A percentile compares a stretch with the other conserved stretches of the same genome.
Evolutionary conservation across 768 basidiomycete species (phyloP).

Genomic region (Leccinellum albellum): DNA sequence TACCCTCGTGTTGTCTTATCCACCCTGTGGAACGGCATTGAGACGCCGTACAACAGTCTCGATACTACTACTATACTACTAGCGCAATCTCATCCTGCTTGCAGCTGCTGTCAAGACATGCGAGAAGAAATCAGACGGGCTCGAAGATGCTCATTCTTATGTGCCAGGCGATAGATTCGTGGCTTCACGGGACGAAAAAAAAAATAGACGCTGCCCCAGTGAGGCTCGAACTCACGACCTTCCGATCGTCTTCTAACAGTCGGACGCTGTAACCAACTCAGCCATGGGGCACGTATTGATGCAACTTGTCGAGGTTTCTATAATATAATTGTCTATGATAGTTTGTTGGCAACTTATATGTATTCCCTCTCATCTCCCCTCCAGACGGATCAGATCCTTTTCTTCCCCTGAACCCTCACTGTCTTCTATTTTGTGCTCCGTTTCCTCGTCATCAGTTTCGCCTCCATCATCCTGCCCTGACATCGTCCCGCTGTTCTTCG

Average conservation of each 20-base stretch:
- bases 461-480: neutral
- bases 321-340: neutral
- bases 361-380: too few relatives aligned
- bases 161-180: neutral
- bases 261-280: conserved; percentile 51
- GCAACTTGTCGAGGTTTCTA: neutral
- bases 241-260: conserved; percentile 43
- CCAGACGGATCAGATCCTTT: too few relatives aligned
- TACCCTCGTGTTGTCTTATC: conserved; percentile 8
- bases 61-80: conserved; percentile 4
- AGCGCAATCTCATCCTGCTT: neutral
- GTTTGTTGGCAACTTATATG: too few relatives aligned
- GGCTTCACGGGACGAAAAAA: neutral
- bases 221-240: conserved; percentile 54
- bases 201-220: conserved; percentile 39
- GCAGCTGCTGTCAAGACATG: too few relatives aligned
- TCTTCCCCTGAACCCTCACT: neutral
- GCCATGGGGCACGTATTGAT: conserved; percentile 41
- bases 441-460: neutral
- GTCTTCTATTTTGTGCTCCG: neutral
- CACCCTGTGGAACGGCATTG: neutral
- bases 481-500: neutral
- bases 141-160: neutral
- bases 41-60: conserved; percentile 3
- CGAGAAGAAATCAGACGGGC: neutral